Base-by-base conservation (phyloP, 805 yeast species). In the Kazachstania taianensis region DNA sequence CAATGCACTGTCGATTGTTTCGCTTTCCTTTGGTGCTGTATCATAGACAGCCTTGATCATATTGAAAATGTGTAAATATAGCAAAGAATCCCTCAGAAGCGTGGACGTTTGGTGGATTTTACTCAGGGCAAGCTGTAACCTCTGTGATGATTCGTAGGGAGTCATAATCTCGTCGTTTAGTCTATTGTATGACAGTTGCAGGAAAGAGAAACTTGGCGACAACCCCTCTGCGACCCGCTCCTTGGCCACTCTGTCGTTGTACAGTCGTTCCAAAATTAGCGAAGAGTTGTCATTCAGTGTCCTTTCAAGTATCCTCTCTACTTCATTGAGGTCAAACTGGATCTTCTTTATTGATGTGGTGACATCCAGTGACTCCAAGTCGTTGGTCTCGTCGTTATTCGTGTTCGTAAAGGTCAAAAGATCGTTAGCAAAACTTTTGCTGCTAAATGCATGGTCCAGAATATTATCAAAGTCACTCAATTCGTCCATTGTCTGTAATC, bases 91-190 rank as follows among this genome's bases (percentile, higher is more conserved):
- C 35, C 61, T 48, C 32, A 57, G 37, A 7, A 55, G 33, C 24
- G 43, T 52, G 4, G 59, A 49, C 5, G 61, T 55, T 38, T 57
- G 61, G 37, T 57, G 59, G 17, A 57, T 45, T 35, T 55, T 57
- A 39, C 50, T 47, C 20, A 55, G 41, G 5, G 51, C 56, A n/a
- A 39, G 36, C 36, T 55, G 61, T 18, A 57, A 33, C 36, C 42
- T 53, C 19, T 49, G 49, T 4, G 58, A 52, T 19, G 41, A 44
- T 35, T 51, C 55, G 34, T 51, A 55, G 24, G 61, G 59, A 22
- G 40, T 38, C 27, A 57, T 24, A 3, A 57, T 45, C 20, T 57
- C 58, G 12, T 44, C 42, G 14, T 53, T 44, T 15, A 57, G 39
- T 36, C 61, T 51, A n/a, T 50, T 44, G 30, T 55, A 55, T 2